Percentiles rank a stretch among this genome's conserved stretches.
Evolutionary conservation across 345 rosid species (phyloP).

Genomic region (Corchorus capsularis): DNA sequence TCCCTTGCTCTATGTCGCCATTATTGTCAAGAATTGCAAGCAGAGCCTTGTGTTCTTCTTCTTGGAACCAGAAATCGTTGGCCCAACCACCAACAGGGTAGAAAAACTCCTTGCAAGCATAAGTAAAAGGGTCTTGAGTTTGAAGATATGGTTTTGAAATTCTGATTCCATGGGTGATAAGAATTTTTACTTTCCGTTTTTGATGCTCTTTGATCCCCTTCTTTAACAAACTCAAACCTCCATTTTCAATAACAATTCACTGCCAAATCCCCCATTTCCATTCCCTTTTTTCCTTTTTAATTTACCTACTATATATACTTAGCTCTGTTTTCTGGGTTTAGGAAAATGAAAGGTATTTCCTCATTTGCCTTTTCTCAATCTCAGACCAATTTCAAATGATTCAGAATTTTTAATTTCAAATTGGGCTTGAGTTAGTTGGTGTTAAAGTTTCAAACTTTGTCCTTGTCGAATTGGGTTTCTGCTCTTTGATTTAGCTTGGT

Average conservation of each 20-base stretch:
- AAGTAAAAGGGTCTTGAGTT: slow-evolving; percentile 56
- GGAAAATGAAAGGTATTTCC: no score
- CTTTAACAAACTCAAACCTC: not conserved
- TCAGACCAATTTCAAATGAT: slow-evolving; percentile 40
- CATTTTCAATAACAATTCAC: not conserved
- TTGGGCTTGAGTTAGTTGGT: no score
- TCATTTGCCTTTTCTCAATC: not conserved
- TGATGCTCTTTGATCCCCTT: no score
- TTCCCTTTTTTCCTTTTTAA: not conserved
- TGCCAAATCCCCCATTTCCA: not conserved
- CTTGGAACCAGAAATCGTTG: slow-evolving; percentile 36
- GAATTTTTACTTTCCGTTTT: no score
- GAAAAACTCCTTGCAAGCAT: slow-evolving; percentile 37
- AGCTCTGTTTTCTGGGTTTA: not conserved
- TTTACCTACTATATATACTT: not conserved
- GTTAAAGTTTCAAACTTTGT: no score
- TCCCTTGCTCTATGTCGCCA: slow-evolving; percentile 28
- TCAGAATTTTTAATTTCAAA: slow-evolving; percentile 38
- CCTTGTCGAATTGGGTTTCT: no score
- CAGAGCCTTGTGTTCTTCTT: slow-evolving; percentile 42
- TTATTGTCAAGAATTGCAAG: slow-evolving; percentile 28
- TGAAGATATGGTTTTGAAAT: no score
- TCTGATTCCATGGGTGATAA: no score
- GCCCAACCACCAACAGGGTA: slow-evolving; percentile 31
- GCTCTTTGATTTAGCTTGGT: no score